Evolutionary conservation across 257 asterid species (phyloP).

Genomic region (Paulownia fortunei): DNA sequence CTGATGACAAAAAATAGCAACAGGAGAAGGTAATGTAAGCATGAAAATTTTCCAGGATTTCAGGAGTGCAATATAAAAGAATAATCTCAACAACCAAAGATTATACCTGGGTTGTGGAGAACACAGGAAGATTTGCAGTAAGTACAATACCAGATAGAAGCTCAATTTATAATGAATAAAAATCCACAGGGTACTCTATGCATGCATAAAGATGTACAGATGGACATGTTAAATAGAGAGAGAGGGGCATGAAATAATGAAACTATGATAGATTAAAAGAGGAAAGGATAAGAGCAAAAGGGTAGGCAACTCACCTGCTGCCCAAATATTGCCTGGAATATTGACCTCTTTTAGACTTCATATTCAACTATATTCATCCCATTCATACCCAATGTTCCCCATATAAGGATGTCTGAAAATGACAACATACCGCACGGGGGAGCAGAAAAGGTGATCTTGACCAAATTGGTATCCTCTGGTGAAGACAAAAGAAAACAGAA

Average conservation of each 20-base stretch:
- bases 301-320: too few relatives aligned
- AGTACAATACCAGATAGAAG: too few relatives aligned
- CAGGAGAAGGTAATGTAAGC: neutral
- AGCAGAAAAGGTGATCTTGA: constrained; percentile 23
- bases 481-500: constrained; percentile 2
- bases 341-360: too few relatives aligned
- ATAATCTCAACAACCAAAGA: neutral
- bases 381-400: constrained; percentile 26
- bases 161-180: neutral
- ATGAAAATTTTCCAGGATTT: neutral
- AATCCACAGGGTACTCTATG: neutral
- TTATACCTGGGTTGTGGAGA: neutral
- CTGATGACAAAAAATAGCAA: neutral
- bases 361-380: neutral
- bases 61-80: neutral
- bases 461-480: constrained; percentile 1
- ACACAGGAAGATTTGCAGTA: too few relatives aligned
- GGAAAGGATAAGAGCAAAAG: too few relatives aligned
- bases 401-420: constrained; percentile 33
- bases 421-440: constrained; percentile 17
- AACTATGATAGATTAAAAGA: too few relatives aligned
- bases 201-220: neutral
- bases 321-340: too few relatives aligned
- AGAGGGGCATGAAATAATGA: too few relatives aligned
- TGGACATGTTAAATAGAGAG: too few relatives aligned